Percentiles rank a stretch among this genome's conserved stretches.
Evolutionary conservation across 169 alveolate species (phyloP).

Genomic region (Cryptosporidium tyzzeri): DNA sequence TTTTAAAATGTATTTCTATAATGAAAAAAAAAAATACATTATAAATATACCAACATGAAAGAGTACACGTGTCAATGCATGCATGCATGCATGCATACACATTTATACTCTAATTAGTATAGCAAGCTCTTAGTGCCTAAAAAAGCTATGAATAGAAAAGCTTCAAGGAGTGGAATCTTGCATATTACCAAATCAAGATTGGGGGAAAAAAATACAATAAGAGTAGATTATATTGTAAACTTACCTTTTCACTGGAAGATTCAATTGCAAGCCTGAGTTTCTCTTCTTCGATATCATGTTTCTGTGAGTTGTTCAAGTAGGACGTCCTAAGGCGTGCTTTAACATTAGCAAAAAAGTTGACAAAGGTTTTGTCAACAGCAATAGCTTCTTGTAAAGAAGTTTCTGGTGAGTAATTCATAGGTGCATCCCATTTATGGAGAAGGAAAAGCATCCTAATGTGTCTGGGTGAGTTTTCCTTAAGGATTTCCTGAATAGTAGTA

Average conservation of each 20-base stretch:
- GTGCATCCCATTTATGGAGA: conserved; percentile 90
- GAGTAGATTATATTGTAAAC: conserved; percentile 81
- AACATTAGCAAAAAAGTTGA: conserved; percentile 92
- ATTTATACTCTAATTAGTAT: neutral
- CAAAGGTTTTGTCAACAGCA: conserved; percentile 91
- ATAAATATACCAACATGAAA: neutral
- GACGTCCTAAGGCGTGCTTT: conserved; percentile 87
- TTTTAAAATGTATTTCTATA: neutral
- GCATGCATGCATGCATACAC: neutral
- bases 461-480: conserved; percentile 84
- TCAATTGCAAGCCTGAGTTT: conserved; percentile 80
- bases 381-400: conserved; percentile 92
- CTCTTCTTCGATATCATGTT: conserved; percentile 83
- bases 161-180: conserved; percentile 82
- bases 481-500: conserved; percentile 92
- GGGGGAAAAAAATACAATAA: conserved; percentile 46
- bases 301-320: conserved; percentile 80
- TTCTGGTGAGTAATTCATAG: conserved; percentile 87
- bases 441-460: conserved; percentile 91
- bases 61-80: neutral
- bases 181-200: conserved; percentile 3
- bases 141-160: conserved; percentile 69
- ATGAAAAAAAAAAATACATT: neutral
- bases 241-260: conserved; percentile 82
- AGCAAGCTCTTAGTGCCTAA: conserved; percentile 72